Evolutionary conservation across 1,284 basidiomycete genomes (phyloP).

Genomic region (Meripilus lineatus): DNA sequence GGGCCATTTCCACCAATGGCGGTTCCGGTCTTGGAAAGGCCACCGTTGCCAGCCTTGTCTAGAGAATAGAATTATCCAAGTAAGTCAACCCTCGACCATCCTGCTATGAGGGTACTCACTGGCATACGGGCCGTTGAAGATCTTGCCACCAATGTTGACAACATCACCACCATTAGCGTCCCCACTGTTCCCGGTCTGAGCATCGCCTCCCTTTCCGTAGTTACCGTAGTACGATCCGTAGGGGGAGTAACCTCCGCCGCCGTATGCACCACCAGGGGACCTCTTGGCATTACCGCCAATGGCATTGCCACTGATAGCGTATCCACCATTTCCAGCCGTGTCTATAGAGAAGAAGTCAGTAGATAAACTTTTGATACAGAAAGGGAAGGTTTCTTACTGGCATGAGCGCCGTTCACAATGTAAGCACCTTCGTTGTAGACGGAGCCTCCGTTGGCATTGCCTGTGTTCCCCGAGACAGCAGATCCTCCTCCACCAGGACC

Average conservation of each 20-base stretch:
- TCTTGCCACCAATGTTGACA: too few species aligned
- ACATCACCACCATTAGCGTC: constrained; percentile 9
- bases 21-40: constrained; percentile 4
- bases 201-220: constrained; percentile 4
- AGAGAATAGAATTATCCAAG: neutral
- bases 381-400: constrained; percentile 1
- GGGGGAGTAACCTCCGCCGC: too few species aligned
- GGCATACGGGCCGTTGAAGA: constrained; percentile 1
- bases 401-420: neutral
- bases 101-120: constrained; percentile 6
- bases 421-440: constrained; percentile 3
- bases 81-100: neutral
- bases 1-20: constrained; percentile 3
- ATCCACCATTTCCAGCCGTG: constrained; percentile 7
- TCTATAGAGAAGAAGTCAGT: neutral
- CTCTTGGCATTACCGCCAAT: constrained; percentile 7
- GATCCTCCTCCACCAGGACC: too few species aligned
- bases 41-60: constrained; percentile 9
- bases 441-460: constrained; percentile 7
- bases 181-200: constrained; percentile 6
- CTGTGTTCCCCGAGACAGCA: too few species aligned
- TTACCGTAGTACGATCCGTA: too few species aligned
- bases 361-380: neutral
- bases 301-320: constrained; percentile 3
- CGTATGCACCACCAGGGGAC: too few species aligned